Evolutionary conservation across 805 yeast genomes (phyloP).

Genomic region (Lachancea lanzarotensis): DNA sequence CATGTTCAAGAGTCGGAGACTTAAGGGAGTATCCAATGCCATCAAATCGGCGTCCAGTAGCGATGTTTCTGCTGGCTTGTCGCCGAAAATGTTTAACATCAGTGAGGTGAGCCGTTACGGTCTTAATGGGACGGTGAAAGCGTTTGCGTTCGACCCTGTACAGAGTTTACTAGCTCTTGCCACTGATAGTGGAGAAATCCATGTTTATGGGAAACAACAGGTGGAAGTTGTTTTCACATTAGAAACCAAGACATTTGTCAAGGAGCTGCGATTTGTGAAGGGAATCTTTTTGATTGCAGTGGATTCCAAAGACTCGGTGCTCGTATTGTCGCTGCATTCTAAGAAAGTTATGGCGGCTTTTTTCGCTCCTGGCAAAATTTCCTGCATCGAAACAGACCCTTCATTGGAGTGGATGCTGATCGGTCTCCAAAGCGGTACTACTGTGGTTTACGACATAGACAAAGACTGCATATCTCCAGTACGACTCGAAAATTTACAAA

Average conservation of each 20-base stretch:
- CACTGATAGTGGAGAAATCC: constrained; percentile 61
- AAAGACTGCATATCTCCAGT: constrained; percentile 60
- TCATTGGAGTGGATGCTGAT: constrained; percentile 78
- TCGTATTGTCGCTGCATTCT: constrained; percentile 63
- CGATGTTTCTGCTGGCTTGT: constrained; percentile 27
- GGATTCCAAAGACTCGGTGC: constrained; percentile 52
- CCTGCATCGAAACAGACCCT: constrained; percentile 74
- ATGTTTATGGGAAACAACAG: constrained; percentile 77
- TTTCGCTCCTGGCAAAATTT: constrained; percentile 58
- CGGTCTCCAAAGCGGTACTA: constrained; percentile 72
- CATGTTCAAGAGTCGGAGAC: constrained; percentile 32
- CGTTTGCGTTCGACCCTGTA: constrained; percentile 77
- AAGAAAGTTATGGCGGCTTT: constrained; percentile 54
- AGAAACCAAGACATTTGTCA: constrained; percentile 44
- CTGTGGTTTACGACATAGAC: constrained; percentile 74
- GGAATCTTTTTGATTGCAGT: constrained; percentile 76
- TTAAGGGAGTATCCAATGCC: constrained; percentile 31
- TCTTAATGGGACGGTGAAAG: constrained; percentile 54
- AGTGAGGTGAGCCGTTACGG: constrained; percentile 44
- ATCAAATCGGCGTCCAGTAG: constrained; percentile 29
- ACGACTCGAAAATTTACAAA: constrained; percentile 66
- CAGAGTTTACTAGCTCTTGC: constrained; percentile 82
- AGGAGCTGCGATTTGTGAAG: constrained; percentile 58
- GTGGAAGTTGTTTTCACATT: constrained; percentile 63
- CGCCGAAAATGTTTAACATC: constrained; percentile 29